Evolutionary conservation across 495 filamentous ascomycete species (phyloP).

Genomic region (Podospora sp.): DNA sequence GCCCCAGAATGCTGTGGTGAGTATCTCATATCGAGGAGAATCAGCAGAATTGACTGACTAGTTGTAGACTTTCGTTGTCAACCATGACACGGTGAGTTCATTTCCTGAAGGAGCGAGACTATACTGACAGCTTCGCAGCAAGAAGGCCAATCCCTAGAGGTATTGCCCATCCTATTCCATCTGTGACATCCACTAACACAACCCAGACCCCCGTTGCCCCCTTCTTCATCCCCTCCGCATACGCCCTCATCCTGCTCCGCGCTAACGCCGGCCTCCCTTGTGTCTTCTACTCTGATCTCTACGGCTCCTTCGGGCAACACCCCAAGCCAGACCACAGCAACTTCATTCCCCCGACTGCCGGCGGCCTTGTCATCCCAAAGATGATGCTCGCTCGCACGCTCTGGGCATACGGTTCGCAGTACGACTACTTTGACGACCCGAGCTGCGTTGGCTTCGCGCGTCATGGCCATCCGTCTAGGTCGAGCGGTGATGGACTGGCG

Average conservation of each 20-base stretch:
- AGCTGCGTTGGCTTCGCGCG: slow-evolving; percentile 72
- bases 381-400: slow-evolving; percentile 66
- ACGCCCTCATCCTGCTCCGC: slow-evolving; percentile 69
- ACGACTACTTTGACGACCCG: slow-evolving; percentile 67
- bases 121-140: slow-evolving; percentile 22
- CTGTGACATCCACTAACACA: neutral
- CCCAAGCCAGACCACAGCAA: slow-evolving; percentile 32
- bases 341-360: slow-evolving; percentile 58
- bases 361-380: slow-evolving; percentile 56
- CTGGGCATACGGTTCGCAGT: slow-evolving; percentile 70
- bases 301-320: slow-evolving; percentile 62
- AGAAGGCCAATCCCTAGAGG: slow-evolving; percentile 34
- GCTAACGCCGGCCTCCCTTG: slow-evolving; percentile 65
- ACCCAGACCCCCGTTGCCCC: slow-evolving; percentile 55
- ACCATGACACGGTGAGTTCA: slow-evolving; percentile 62
- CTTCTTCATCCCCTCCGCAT: slow-evolving; percentile 63
- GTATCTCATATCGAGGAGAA: neutral
- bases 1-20: slow-evolving; percentile 63
- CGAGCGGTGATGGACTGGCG: slow-evolving; percentile 52
- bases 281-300: slow-evolving; percentile 76
- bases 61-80: slow-evolving; percentile 51
- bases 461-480: slow-evolving; percentile 39
- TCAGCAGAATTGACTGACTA: neutral
- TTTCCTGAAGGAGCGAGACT: slow-evolving; percentile 35
- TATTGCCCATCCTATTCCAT: neutral